phyloP scores from a whole-genome alignment of 208 protist genomes.

The Trypanosomatidae sp. region DNA sequence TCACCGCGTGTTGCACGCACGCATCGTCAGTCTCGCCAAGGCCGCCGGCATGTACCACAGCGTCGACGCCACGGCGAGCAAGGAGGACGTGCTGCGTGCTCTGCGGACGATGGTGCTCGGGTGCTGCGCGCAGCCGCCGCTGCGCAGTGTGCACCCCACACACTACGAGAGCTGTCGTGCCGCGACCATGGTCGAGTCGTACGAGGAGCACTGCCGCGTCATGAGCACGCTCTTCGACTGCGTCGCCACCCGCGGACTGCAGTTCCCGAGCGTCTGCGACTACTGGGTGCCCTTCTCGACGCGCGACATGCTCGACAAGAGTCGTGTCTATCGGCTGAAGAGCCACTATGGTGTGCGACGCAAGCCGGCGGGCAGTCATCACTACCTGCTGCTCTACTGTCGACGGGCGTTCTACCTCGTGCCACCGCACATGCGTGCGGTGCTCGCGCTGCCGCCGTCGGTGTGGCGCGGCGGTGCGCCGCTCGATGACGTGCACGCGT shows the following conservation, averaged over 20 bases:
- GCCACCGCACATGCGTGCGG: conserved; percentile 60
- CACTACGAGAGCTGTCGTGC: conserved; percentile 42
- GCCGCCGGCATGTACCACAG: conserved; percentile 56
- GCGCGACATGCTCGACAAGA: conserved; percentile 63
- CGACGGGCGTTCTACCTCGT: conserved; percentile 37
- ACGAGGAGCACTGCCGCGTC: conserved; percentile 52
- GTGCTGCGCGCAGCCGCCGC: conserved; percentile 62
- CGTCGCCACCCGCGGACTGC: conserved; percentile 23
- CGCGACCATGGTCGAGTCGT: conserved; percentile 53
- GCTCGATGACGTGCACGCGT: conserved; percentile 21
- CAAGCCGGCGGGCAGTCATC: conserved; percentile 34
- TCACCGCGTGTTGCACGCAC: conserved; percentile 69
- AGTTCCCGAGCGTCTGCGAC: conserved; percentile 40
- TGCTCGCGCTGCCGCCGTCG: conserved; percentile 34
- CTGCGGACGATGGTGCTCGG: conserved; percentile 67
- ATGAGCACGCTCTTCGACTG: conserved; percentile 44
- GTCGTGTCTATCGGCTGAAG: conserved; percentile 31
- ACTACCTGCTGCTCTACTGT: conserved; percentile 38
- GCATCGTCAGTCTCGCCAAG: conserved; percentile 57
- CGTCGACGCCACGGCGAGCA: conserved; percentile 54
- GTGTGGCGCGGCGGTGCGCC: conserved; percentile 40
- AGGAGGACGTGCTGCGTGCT: conserved; percentile 49
- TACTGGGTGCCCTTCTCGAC: conserved; percentile 39
- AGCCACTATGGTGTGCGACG: conserved; percentile 51
- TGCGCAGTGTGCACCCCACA: conserved; percentile 33